These are phyloP conservation scores for Sporothrix brasiliensis DNA, from an alignment of 2,329 filamentous ascomycete genomes.

Conservation along the genomic window DNA sequence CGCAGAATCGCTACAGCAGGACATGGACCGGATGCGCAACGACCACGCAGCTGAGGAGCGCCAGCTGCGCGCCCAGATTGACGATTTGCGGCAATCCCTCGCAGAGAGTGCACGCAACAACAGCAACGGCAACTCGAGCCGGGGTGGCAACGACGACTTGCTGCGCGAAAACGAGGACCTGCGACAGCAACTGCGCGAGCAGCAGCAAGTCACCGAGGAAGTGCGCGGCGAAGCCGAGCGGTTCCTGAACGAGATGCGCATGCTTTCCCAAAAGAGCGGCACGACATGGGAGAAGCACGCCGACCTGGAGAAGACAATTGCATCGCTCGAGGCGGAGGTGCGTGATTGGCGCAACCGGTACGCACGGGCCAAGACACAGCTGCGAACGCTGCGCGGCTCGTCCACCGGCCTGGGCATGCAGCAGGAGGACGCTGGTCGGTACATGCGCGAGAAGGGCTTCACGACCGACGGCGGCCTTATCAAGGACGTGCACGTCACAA, in stretches of 20 bases:
- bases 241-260: slow-evolving; percentile 87
- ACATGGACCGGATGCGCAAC: slow-evolving; percentile 72
- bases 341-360: slow-evolving; percentile 91
- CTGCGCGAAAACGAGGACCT: slow-evolving; percentile 71
- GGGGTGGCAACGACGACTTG: slow-evolving; percentile 55
- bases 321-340: slow-evolving; percentile 77
- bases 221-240: slow-evolving; percentile 81
- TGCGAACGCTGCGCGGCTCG: slow-evolving; percentile 77
- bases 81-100: slow-evolving; percentile 51
- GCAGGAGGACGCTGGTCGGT: slow-evolving; percentile 69
- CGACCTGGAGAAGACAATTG: slow-evolving; percentile 72
- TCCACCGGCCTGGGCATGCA: slow-evolving; percentile 73
- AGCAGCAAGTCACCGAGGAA: slow-evolving; percentile 82
- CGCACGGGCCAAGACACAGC: slow-evolving; percentile 82
- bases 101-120: slow-evolving; percentile 37
- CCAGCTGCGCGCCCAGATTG: slow-evolving; percentile 65
- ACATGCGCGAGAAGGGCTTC: slow-evolving; percentile 67
- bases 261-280: slow-evolving; percentile 77
- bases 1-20: slow-evolving; percentile 77
- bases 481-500: slow-evolving; percentile 89
- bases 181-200: slow-evolving; percentile 66
- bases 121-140: slow-evolving; percentile 2
- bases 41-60: slow-evolving; percentile 67
- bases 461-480: slow-evolving; percentile 74
- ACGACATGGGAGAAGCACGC: slow-evolving; percentile 81